phyloP scores from a whole-genome alignment of 1,284 basidiomycete genomes.

The Trichosporon inkin region DNA sequence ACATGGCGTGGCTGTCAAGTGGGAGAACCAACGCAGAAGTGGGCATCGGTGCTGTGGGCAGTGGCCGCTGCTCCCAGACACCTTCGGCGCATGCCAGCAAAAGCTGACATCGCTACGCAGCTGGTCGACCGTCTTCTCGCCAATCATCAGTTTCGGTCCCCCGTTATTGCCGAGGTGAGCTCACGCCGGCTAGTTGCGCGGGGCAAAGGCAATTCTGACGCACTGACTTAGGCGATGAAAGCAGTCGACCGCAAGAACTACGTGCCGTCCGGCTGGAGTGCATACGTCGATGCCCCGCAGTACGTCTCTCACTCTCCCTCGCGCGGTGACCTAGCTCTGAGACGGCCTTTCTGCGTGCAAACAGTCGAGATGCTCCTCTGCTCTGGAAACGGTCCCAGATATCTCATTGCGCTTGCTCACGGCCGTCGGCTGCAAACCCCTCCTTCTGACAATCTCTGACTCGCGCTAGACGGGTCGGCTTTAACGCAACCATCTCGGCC shows the following conservation, averaged over 20 bases:
- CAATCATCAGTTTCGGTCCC: conserved; percentile 37
- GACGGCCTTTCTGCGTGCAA: not conserved
- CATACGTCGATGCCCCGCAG: conserved; percentile 50
- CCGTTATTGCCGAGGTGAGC: conserved; percentile 37
- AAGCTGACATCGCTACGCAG: conserved; percentile 24
- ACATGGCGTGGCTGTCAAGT: conserved; percentile 44
- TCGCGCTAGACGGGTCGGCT: conserved; percentile 42
- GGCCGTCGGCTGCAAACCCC: not conserved
- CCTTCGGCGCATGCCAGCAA: not conserved
- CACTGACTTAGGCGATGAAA: conserved; percentile 39
- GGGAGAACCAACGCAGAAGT: conserved; percentile 44
- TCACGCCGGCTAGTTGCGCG: not conserved
- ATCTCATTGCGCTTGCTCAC: not conserved
- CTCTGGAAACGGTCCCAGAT: not conserved
- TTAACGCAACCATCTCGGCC: conserved; percentile 49
- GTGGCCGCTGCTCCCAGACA: not conserved
- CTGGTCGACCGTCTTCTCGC: conserved; percentile 40
- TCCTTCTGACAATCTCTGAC: not conserved
- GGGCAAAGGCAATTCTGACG: not conserved
- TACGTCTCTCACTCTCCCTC: conserved; percentile 23
- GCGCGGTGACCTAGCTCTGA: not conserved
- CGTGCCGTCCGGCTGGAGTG: conserved; percentile 23
- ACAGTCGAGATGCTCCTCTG: not conserved
- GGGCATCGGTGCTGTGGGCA: conserved; percentile 12
- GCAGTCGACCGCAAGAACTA: conserved; percentile 47